These are phyloP conservation scores for Artomyces pyxidatus DNA, from an alignment of 768 basidiomycete genomes.

Conservation along the genomic window DNA sequence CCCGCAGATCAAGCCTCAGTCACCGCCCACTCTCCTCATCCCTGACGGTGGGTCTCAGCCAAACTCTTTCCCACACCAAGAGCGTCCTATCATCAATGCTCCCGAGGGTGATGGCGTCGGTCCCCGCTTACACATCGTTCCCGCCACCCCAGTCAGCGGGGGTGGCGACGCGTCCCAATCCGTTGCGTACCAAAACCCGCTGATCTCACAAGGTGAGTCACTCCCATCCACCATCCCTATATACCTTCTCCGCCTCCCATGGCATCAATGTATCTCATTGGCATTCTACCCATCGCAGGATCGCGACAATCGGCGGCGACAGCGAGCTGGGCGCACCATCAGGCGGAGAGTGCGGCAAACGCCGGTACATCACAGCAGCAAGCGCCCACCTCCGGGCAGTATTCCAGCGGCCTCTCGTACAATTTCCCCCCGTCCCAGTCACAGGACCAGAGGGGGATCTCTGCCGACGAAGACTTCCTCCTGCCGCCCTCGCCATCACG, in stretches of 20 bases:
- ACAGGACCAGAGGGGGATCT: neutral
- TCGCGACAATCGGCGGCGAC: neutral
- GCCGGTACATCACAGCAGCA: conserved; percentile 10
- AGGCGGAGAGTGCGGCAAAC: conserved; percentile 10
- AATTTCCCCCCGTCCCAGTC: conserved; percentile 10
- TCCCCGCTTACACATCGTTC: conserved; percentile 70
- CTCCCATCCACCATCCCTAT: conserved; percentile 3
- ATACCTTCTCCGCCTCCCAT: neutral
- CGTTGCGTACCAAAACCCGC: conserved; percentile 46
- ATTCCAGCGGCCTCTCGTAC: conserved; percentile 10
- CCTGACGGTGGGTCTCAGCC: conserved; percentile 39
- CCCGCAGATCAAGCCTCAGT: conserved; percentile 45
- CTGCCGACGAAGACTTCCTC: conserved; percentile 12
- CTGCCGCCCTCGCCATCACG: conserved; percentile 16
- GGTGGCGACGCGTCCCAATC: conserved; percentile 40
- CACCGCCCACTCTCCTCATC: conserved; percentile 52
- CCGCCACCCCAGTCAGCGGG: conserved; percentile 72
- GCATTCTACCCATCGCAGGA: neutral
- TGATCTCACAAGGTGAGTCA: conserved; percentile 46
- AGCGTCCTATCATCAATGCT: conserved; percentile 49
- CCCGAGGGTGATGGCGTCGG: conserved; percentile 47
- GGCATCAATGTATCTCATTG: neutral
- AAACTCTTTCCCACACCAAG: conserved; percentile 25
- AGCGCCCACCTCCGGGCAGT: too few relatives aligned
- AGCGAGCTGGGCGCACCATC: neutral